Base-by-base conservation (phyloP, 2,329 filamentous ascomycete genomes). In the Sarocladium oryzae region DNA sequence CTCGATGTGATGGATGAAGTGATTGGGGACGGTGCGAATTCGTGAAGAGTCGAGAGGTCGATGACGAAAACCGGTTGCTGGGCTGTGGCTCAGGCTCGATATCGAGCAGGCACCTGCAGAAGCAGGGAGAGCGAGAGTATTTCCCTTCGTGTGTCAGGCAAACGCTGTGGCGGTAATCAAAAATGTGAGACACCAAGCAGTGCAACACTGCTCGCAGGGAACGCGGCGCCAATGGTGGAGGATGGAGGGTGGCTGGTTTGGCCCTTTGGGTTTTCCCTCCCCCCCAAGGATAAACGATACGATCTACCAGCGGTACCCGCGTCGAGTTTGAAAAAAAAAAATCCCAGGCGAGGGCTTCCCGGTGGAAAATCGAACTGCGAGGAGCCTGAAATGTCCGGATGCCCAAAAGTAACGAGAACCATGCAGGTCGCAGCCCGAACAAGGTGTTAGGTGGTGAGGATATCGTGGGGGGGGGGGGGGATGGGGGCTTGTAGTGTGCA, bases 111-210 rank as follows among this genome's bases (percentile, higher is more conserved):
- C n/a, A 6, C 16, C 26, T 20, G 43, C 26, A 48, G 28, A 48
- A 21, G 32, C 15, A 30, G 18, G 16, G 43, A 41, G 23, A 26
- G 26, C 10, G 28, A 21, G 16, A 21, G 36, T 21, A 7, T 9
- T 48, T 15, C 24, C 43, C 43, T 33, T 48, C 43, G 43, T 18
- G 43, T 33, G 28, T n/a, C n/a, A 48, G 40, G 8, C 20, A 43
- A n/a, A 9, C 21, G n/a, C 28, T 26, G 43, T 48, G 15, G 43
- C 43, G 43, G 7, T 48, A 48, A 48, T 48, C 43, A 48, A 48
- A 36, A 48, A 48, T 48, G 43, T 48, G 43, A 48, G 43, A 48
- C 43, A 48, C 43, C 16, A 21, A 48, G 43, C 40, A 30, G 28
- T 33, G 43, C 16, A 20, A 32, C 26, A 20, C n/a, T 48, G 26